Evolutionary conservation across 2,329 filamentous ascomycete species (phyloP).

Genomic region (Blastomyces parvus): DNA sequence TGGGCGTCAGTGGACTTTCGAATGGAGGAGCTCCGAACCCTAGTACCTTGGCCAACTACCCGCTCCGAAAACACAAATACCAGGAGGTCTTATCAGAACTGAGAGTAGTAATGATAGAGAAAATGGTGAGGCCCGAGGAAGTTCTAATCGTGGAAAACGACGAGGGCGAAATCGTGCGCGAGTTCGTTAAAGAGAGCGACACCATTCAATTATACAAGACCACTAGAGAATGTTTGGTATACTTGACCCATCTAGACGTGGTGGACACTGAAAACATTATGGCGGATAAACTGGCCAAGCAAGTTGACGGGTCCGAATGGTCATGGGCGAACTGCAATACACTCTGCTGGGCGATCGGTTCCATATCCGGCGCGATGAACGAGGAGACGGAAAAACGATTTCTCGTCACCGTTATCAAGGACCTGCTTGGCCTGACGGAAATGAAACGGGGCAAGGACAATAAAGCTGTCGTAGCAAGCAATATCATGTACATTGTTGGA

Average conservation of each 20-base stretch:
- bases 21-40: constrained; percentile 81
- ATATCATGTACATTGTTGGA: constrained; percentile 99
- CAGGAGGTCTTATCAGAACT: constrained; percentile 87
- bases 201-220: constrained; percentile 99
- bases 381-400: constrained; percentile 99
- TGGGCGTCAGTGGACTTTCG: constrained; percentile 60
- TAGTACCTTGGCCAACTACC: constrained; percentile 74
- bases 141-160: constrained; percentile 99
- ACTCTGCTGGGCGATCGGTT: constrained; percentile 97
- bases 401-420: constrained; percentile 96
- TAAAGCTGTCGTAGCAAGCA: constrained; percentile 96
- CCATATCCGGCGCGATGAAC: constrained; percentile 97
- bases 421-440: constrained; percentile 88
- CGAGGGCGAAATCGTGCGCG: constrained; percentile 95
- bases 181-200: constrained; percentile 98
- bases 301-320: constrained; percentile 94
- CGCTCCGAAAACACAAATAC: constrained; percentile 96
- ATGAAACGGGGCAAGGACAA: constrained; percentile 99
- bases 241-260: constrained; percentile 93
- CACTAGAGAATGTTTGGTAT: constrained; percentile 91
- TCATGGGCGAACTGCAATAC: constrained; percentile 99
- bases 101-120: constrained; percentile 97
- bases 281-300: constrained; percentile 93
- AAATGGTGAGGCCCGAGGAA: constrained; percentile 98
- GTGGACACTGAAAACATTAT: constrained; percentile 97